phyloP scores from a whole-genome alignment of 495 filamentous ascomycete species.

The Bacidia rubella region DNA sequence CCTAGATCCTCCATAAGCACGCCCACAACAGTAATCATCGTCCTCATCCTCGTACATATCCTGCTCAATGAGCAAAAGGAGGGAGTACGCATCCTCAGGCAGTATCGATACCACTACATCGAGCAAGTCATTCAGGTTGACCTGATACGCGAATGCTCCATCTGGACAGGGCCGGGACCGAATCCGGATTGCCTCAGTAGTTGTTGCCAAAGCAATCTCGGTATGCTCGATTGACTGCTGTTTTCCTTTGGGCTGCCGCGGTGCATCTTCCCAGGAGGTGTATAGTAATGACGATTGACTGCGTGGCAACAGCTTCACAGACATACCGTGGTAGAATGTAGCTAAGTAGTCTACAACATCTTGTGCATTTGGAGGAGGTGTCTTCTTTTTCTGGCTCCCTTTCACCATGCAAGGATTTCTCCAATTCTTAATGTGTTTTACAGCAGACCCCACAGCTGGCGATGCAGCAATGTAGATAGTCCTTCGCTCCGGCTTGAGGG shows the following conservation, averaged over 20 bases:
- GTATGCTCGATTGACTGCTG: slow-evolving; percentile 12
- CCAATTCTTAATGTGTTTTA: slow-evolving; percentile 30
- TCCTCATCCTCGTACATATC: slow-evolving; percentile 57
- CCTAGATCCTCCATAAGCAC: slow-evolving; percentile 50
- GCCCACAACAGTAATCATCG: slow-evolving; percentile 53
- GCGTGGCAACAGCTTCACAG: slow-evolving; percentile 31
- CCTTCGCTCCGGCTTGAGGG: slow-evolving; percentile 30
- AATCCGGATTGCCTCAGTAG: slow-evolving; percentile 34
- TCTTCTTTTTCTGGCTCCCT: not conserved
- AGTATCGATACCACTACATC: slow-evolving; percentile 43
- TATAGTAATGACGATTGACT: slow-evolving; percentile 23
- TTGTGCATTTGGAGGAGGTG: slow-evolving; percentile 15
- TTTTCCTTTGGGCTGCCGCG: not conserved
- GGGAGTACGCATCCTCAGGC: slow-evolving; percentile 45
- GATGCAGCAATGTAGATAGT: slow-evolving; percentile 41
- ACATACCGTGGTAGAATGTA: slow-evolving; percentile 48
- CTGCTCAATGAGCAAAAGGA: slow-evolving; percentile 43
- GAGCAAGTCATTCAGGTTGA: slow-evolving; percentile 52
- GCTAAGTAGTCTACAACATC: slow-evolving; percentile 38
- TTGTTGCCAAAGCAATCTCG: slow-evolving; percentile 29
- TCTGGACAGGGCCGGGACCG: slow-evolving; percentile 38
- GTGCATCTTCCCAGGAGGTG: slow-evolving; percentile 30
- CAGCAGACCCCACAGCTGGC: slow-evolving; percentile 24
- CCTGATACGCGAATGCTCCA: slow-evolving; percentile 33
- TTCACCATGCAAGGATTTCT: slow-evolving; percentile 9